Evolutionary conservation across 2,329 filamentous ascomycete genomes (phyloP).

Genomic region (Thelonectria rubi): DNA sequence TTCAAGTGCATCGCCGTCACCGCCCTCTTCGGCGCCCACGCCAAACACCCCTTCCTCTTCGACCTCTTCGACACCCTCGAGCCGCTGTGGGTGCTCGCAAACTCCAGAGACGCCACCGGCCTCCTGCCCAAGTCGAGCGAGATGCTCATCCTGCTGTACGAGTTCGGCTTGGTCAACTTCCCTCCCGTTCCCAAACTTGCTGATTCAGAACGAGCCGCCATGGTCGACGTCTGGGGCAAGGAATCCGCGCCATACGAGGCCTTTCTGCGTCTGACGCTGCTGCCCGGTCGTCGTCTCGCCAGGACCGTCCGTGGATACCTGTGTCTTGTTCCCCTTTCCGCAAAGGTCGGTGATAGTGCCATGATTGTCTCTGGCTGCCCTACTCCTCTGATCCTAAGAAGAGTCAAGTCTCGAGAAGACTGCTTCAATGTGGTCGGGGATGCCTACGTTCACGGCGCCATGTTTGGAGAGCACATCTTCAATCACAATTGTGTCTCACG

Average conservation of each 20-base stretch:
- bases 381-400: conserved; percentile 29
- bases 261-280: conserved; percentile 25
- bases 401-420: conserved; percentile 20
- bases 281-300: conserved; percentile 30
- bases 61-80: conserved; percentile 34
- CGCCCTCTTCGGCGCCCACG: conserved; percentile 13
- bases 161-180: conserved; percentile 26
- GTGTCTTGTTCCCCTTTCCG: conserved; percentile 30
- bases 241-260: conserved; percentile 30
- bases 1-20: conserved; percentile 28
- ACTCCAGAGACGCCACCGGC: conserved; percentile 29
- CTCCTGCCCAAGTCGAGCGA: conserved; percentile 31
- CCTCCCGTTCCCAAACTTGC: conserved; percentile 20
- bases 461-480: conserved; percentile 32
- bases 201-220: conserved; percentile 16
- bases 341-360: conserved; percentile 28
- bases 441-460: conserved; percentile 30
- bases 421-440: conserved; percentile 28
- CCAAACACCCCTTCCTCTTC: conserved; percentile 21
- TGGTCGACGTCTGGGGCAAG: conserved; percentile 21
- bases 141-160: conserved; percentile 25
- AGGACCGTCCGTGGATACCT: conserved; percentile 33
- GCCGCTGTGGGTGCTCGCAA: conserved; percentile 35
- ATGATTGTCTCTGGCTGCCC: conserved; percentile 34
- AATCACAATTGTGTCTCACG: conserved; percentile 22